phyloP scores from a whole-genome alignment of 495 filamentous ascomycete genomes.

The Oidiodendron maius region DNA sequence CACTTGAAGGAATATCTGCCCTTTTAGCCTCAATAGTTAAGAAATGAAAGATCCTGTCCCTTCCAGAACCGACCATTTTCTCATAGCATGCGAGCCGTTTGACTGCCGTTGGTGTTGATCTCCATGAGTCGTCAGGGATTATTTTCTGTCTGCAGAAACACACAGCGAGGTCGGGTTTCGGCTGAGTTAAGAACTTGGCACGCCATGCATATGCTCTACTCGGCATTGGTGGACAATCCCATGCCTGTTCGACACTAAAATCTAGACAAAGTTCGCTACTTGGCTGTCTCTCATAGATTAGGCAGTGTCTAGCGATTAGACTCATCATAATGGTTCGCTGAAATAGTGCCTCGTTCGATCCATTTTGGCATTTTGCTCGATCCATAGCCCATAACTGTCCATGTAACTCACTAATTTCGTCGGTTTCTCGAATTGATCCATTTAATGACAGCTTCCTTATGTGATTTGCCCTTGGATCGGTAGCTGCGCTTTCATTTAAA shows the following conservation, averaged over 20 bases:
- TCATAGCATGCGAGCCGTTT: not conserved
- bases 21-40: not conserved
- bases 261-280: no score
- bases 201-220: not conserved
- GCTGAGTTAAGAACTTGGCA: not conserved
- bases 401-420: not conserved
- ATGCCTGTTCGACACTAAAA: not conserved
- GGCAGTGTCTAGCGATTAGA: not conserved
- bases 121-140: not conserved
- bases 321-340: not conserved
- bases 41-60: not conserved
- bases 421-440: not conserved
- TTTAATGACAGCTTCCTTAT: not conserved
- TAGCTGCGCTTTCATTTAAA: not conserved
- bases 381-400: not conserved
- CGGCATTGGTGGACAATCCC: not conserved
- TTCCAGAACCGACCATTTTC: not conserved
- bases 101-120: not conserved
- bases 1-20: not conserved
- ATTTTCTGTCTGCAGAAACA: not conserved
- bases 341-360: not conserved
- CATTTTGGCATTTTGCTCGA: not conserved
- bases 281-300: not conserved
- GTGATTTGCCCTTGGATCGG: not conserved
- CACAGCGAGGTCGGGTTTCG: not conserved